A percentile compares a stretch with the other conserved stretches of the same genome.
Evolutionary conservation across 2,329 filamentous ascomycete genomes (phyloP).

Genomic region (Cladosporium phlei): DNA sequence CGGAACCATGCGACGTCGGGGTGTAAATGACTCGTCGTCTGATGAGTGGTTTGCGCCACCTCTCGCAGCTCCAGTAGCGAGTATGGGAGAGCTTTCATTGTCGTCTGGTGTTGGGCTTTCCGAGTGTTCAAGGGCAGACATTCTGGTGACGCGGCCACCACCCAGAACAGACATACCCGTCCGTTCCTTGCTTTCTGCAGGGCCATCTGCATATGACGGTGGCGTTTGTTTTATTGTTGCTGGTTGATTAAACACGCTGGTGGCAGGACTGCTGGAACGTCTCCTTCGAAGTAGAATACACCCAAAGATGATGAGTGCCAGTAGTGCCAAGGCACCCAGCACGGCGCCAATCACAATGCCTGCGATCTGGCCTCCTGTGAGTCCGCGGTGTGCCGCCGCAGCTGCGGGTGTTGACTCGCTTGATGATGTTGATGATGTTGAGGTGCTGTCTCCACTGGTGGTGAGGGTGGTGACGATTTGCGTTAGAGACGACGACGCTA

Average conservation of each 20-base stretch:
- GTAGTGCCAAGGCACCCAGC: conserved; percentile 64
- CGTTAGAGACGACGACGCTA: conserved; percentile 57
- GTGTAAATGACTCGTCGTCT: conserved; percentile 6
- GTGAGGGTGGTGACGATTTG: conserved; percentile 60
- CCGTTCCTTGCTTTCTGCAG: conserved; percentile 31
- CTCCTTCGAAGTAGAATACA: conserved; percentile 58
- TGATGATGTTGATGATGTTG: too few species aligned
- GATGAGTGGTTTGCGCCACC: background rate
- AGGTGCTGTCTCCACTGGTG: conserved; percentile 20
- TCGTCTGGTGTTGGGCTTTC: conserved; percentile 45
- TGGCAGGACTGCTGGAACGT: conserved; percentile 55
- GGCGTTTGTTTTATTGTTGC: conserved; percentile 50
- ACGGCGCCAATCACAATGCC: conserved; percentile 83
- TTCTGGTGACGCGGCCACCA: conserved; percentile 85
- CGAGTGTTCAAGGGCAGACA: conserved; percentile 85
- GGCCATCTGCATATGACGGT: conserved; percentile 37
- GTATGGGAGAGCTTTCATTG: conserved; percentile 8
- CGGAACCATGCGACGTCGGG: conserved; percentile 43
- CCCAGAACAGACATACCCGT: conserved; percentile 69
- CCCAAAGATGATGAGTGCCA: conserved; percentile 54
- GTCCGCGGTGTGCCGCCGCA: conserved; percentile 39
- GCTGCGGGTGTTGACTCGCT: conserved; percentile 28
- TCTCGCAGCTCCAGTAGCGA: conserved; percentile 8
- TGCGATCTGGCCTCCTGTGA: conserved; percentile 85
- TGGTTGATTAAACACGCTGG: conserved; percentile 84